Evolutionary conservation across 495 filamentous ascomycete genomes (phyloP).

Genomic region (Letharia lupina): DNA sequence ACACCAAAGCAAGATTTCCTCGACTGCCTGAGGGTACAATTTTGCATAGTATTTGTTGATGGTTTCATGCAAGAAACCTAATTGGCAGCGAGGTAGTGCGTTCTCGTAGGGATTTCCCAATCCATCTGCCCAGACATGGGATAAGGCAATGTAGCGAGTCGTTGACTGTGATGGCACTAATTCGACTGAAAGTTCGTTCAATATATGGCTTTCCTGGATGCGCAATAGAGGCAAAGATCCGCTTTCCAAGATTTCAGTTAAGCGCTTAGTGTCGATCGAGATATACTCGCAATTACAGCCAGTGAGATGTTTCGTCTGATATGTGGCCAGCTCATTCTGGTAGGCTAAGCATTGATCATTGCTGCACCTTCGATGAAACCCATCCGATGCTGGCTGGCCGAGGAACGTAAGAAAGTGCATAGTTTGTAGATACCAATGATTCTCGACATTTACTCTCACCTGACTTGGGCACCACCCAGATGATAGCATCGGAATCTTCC

Average conservation of each 20-base stretch:
- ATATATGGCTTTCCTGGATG: background rate
- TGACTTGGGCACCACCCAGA: constrained; percentile 13
- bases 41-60: constrained; percentile 9
- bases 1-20: constrained; percentile 27
- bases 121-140: constrained; percentile 34
- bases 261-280: background rate
- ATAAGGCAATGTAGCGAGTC: constrained; percentile 23
- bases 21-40: background rate
- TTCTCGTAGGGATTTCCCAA: constrained; percentile 30
- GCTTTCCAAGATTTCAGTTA: constrained; percentile 2
- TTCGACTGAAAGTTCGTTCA: background rate
- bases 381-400: background rate
- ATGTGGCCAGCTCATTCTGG: constrained; percentile 10
- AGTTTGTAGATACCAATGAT: constrained; percentile 4
- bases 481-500: background rate
- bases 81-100: constrained; percentile 27
- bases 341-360: background rate
- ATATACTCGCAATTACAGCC: constrained; percentile 7
- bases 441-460: background rate
- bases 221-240: constrained; percentile 11
- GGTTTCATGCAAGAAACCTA: constrained; percentile 19
- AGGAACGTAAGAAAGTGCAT: constrained; percentile 8
- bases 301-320: constrained; percentile 1
- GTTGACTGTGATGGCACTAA: background rate
- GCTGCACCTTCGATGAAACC: background rate